Base-by-base conservation (phyloP, 192 early-diverging fungal genomes). In the Umbelopsis sp. region DNA sequence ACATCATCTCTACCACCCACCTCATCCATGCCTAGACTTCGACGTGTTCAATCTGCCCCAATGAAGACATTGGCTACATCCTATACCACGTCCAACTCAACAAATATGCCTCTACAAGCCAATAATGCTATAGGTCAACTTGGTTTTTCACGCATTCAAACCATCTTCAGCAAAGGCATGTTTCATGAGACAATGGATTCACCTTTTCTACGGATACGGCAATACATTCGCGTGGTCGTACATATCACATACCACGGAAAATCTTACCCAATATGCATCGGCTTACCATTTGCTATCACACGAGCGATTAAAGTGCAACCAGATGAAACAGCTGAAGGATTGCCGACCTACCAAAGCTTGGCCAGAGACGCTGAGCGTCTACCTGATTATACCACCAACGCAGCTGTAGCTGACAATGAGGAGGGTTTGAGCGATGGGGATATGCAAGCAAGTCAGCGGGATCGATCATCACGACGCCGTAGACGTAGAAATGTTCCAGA, bases 101-200 rank as follows among this genome's bases (percentile, higher is more conserved):
- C 53, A 16, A 20, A 25, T 38, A 9, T 62, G 12, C 21, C 53
- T 38, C 6, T 16, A 0, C 20, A 44, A 2, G 38, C 24, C 12
- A 47, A 34, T 24, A 47, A 45, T 31, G 20, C n/a, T 43, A 66
- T 45, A 1, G 8, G 14, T 49, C 3, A n/a, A 0, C 8, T 49
- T 4, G 71, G 44, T 10, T 49, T n/a, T 71, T 52, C 45, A 21
- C 22, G 43, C 7, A 24, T 50, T 22, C 69, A 41, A 22, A 70
- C 69, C 22, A 24, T 38, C 22, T 67, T 24, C 25, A 29, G 22
- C 36, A 71, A 51, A 10, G 70, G 53, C 6, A 25, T 20, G 4
- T 29, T 71, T 24, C 45, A 45, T 20, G 38, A 72, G 25, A 59
- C 77, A 8, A 53, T 78, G n/a, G 77, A 78, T 29, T 74, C 77